Percentiles rank a stretch among this genome's conserved stretches.
These are phyloP conservation scores for Hymenoscyphus occultus DNA, from an alignment of 2,329 filamentous ascomycete species.

Conservation along the genomic window DNA sequence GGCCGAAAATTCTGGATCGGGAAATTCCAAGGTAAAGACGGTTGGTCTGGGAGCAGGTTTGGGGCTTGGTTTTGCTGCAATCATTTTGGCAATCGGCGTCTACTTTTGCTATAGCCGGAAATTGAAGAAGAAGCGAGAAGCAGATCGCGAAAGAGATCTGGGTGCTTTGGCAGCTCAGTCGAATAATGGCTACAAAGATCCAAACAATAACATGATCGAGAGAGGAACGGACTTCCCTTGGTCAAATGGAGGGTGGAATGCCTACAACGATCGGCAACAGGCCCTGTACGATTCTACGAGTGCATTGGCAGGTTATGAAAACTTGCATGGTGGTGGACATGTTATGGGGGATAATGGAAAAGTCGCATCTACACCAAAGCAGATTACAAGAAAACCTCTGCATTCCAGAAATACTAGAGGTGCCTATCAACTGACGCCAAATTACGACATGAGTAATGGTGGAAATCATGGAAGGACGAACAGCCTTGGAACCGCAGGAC, in stretches of 20 bases:
- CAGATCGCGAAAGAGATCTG: conserved; percentile 52
- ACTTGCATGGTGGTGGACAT: conserved; percentile 26
- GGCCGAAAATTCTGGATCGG: conserved; percentile 30
- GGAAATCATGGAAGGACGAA: conserved; percentile 41
- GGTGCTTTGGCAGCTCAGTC: conserved; percentile 46
- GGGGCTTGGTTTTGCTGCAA: conserved; percentile 57
- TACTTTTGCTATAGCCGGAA: conserved; percentile 51
- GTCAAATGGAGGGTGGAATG: conserved; percentile 29
- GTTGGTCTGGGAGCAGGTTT: conserved; percentile 63
- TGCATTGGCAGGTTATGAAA: conserved; percentile 28
- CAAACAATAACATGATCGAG: conserved; percentile 24
- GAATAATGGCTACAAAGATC: conserved; percentile 22
- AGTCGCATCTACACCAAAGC: conserved; percentile 21
- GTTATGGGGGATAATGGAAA: conserved; percentile 18
- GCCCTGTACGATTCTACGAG: conserved; percentile 31
- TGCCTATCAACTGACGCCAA: conserved; percentile 40
- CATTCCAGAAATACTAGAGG: conserved; percentile 37
- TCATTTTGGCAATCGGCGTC: conserved; percentile 46
- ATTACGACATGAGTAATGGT: conserved; percentile 40
- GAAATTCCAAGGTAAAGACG: conserved; percentile 39
- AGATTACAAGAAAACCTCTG: conserved; percentile 39
- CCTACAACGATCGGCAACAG: conserved; percentile 16
- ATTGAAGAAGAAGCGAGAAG: conserved; percentile 39
- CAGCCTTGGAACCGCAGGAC: conserved; percentile 46
- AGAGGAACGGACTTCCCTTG: conserved; percentile 27